Evolutionary conservation across 2,329 filamentous ascomycete species (phyloP).

Genomic region (Aspergillus phoenicis): DNA sequence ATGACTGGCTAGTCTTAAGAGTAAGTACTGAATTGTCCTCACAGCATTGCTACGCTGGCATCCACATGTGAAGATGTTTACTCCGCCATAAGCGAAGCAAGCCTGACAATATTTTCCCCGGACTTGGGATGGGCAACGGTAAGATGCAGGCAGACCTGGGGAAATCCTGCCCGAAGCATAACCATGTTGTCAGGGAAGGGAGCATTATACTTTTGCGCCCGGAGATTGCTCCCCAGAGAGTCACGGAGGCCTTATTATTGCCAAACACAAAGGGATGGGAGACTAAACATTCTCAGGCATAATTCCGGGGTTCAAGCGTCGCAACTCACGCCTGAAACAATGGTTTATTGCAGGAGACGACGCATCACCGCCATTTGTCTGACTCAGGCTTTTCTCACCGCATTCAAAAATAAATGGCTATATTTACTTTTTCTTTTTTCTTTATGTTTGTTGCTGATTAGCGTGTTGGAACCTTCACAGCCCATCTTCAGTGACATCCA

Average conservation of each 20-base stretch:
- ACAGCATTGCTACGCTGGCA: conserved; percentile 9
- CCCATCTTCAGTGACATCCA: background rate
- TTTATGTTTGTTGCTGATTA: background rate
- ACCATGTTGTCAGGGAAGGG: background rate
- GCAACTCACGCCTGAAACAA: conserved; percentile 23
- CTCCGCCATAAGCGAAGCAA: conserved; percentile 10
- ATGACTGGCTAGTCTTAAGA: background rate
- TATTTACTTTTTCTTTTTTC: background rate
- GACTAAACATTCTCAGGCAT: conserved; percentile 11
- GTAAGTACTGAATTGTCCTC: background rate
- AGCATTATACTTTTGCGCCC: background rate
- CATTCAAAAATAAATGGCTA: conserved; percentile 9
- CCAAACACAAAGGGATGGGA: background rate
- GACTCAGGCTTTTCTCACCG: conserved; percentile 13
- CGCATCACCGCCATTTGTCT: conserved; percentile 24
- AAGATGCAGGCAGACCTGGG: background rate
- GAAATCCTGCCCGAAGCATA: background rate
- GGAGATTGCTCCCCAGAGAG: background rate
- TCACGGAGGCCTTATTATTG: background rate
- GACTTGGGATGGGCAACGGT: background rate
- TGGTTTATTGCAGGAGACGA: conserved; percentile 15
- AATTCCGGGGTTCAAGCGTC: conserved; percentile 7
- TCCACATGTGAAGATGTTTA: background rate
- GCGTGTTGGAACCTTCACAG: no score
- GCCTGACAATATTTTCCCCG: background rate